Percentiles rank a stretch among this genome's conserved stretches.
These are phyloP conservation scores for Neoascochyta sp. DNA, from an alignment of 2,329 filamentous ascomycete species.

Conservation along the genomic window DNA sequence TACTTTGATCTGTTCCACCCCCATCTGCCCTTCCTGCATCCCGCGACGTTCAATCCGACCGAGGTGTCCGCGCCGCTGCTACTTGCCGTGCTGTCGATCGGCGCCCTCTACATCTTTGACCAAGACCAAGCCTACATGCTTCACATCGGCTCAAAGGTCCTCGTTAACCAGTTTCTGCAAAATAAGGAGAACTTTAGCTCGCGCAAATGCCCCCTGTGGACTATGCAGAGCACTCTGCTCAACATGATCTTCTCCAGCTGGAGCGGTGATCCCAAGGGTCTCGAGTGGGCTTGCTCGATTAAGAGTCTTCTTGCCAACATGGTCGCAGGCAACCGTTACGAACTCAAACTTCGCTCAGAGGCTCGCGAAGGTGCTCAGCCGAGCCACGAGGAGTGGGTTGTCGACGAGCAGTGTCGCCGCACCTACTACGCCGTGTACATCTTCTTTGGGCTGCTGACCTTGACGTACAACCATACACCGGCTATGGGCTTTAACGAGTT, in stretches of 20 bases:
- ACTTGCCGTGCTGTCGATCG: conserved; percentile 88
- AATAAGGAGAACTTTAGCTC: conserved; percentile 99
- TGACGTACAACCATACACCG: conserved; percentile 97
- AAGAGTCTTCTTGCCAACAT: conserved; percentile 98
- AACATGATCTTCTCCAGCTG: conserved; percentile 99
- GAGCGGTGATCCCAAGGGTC: conserved; percentile 95
- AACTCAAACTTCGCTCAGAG: conserved; percentile 88
- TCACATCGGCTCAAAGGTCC: conserved; percentile 94
- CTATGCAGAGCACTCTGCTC: conserved; percentile 92
- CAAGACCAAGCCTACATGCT: conserved; percentile 96
- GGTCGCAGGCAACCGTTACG: conserved; percentile 95
- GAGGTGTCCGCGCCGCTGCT: conserved; percentile 77
- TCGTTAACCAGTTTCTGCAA: conserved; percentile 94
- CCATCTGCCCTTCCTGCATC: conserved; percentile 92
- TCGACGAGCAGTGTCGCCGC: conserved; percentile 91
- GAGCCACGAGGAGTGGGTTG: conserved; percentile 86
- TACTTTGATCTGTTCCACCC: conserved; percentile 98
- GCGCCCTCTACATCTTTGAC: conserved; percentile 93
- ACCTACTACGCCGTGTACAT: conserved; percentile 99
- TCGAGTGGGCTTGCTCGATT: conserved; percentile 98
- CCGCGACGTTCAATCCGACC: conserved; percentile 80
- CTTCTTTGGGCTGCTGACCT: conserved; percentile 90
- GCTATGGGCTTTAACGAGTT: conserved; percentile 99
- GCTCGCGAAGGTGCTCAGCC: conserved; percentile 73
- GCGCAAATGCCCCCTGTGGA: conserved; percentile 94